A percentile compares a stretch with the other conserved stretches of the same genome.
Evolutionary conservation across 2,329 filamentous ascomycete species (phyloP).

Genomic region (Arthrobotrys sinensis): DNA sequence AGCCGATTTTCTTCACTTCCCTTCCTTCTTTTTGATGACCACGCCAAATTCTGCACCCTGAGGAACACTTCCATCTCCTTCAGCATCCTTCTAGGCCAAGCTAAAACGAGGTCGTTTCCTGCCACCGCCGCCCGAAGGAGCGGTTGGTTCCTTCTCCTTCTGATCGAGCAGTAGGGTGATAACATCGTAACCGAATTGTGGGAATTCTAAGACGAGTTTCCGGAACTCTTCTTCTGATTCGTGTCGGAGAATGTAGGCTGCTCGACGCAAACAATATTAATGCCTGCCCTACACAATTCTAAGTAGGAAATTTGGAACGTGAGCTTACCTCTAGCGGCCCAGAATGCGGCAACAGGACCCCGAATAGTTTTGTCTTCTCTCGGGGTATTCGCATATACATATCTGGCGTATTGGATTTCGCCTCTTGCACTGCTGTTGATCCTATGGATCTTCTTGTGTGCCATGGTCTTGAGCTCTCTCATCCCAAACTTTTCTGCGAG

Average conservation of each 20-base stretch:
- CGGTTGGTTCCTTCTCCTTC: constrained; percentile 62
- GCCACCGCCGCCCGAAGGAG: constrained; percentile 25
- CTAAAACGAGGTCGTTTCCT: constrained; percentile 58
- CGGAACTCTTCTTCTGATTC: constrained; percentile 91
- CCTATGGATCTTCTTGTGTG: constrained; percentile 91
- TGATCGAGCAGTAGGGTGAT: constrained; percentile 69
- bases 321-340: constrained; percentile 72
- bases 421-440: constrained; percentile 88
- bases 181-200: constrained; percentile 93
- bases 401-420: constrained; percentile 92
- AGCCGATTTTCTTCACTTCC: background rate
- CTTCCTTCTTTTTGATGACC: constrained; percentile 9
- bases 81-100: constrained; percentile 52
- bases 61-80: constrained; percentile 8
- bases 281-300: background rate
- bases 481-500: constrained; percentile 84
- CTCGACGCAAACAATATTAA: constrained; percentile 7
- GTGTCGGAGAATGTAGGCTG: constrained; percentile 81
- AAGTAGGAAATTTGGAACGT: background rate
- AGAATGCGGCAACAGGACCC: constrained; percentile 89
- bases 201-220: constrained; percentile 86
- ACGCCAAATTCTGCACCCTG: constrained; percentile 19
- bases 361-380: constrained; percentile 81
- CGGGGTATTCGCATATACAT: constrained; percentile 84
- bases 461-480: constrained; percentile 79